phyloP scores from a whole-genome alignment of 441 rosid genomes.

The Pelargonium myrrhifolium region DNA sequence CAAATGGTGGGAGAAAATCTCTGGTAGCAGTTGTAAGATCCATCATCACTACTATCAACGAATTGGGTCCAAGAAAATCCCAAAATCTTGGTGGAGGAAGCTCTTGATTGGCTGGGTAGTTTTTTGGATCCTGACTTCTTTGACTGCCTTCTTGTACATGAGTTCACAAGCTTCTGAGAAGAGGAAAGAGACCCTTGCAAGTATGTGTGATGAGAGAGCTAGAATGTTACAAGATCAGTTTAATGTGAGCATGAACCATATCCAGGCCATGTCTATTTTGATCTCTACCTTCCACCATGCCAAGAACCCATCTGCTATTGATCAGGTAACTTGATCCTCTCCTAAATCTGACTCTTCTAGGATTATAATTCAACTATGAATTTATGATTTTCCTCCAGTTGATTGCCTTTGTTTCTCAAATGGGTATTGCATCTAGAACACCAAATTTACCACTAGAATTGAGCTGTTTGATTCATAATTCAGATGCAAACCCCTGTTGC shows the following conservation, averaged over 20 bases:
- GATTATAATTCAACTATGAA: neutral
- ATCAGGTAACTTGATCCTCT: constrained; percentile 56
- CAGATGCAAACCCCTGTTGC: neutral
- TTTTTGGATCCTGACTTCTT: constrained; percentile 38
- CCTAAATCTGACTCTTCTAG: neutral
- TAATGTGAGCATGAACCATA: constrained; percentile 53
- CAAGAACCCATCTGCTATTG: constrained; percentile 85
- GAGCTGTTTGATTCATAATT: neutral
- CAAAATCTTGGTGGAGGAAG: constrained; percentile 58
- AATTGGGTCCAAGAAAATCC: constrained; percentile 51
- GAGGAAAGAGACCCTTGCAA: constrained; percentile 66
- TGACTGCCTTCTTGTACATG: constrained; percentile 50
- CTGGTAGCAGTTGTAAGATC: constrained; percentile 37
- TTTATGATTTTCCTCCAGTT: neutral
- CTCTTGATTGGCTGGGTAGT: constrained; percentile 54
- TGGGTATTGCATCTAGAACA: neutral
- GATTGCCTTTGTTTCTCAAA: constrained; percentile 1
- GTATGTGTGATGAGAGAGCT: constrained; percentile 95
- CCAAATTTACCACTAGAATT: too few relatives aligned
- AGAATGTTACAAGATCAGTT: constrained; percentile 97
- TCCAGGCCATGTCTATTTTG: constrained; percentile 89
- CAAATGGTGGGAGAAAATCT: constrained; percentile 50
- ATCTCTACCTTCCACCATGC: constrained; percentile 97
- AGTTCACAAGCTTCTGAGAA: constrained; percentile 60
- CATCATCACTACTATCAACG: constrained; percentile 45